Evolutionary conservation across 352 stramenopile species (phyloP), one percentile per base, ranked within the genome.

Genomic region (Globisporangium lucens): DNA sequence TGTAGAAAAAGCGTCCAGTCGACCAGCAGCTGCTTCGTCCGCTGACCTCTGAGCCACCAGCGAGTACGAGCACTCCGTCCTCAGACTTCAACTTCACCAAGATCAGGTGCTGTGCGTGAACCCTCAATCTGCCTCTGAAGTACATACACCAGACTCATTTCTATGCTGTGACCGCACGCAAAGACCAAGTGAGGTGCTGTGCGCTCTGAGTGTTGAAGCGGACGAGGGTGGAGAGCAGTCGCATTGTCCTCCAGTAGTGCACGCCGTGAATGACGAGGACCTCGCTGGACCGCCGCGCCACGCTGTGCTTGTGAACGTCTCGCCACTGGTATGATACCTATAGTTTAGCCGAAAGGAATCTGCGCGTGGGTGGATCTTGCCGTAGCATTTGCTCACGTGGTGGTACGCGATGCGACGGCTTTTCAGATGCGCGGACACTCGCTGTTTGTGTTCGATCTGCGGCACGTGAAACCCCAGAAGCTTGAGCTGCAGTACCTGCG

Each of bases 1-100:
- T 12, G 20, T n/a, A 85, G 78, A 71, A 55, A 27, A 89, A 89
- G 68, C 75, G 80, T 1, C 78, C 76, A 17, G 75, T 75, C 12
- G 78, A 86, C 38, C 35, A 63, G 6, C 65, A 76, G 57, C 72
- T 86, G 4, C 27, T 78, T 33, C 27, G 33, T 3, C 20, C 57
- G 33, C 36, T 52, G 27, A 27, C 46, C n/a, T 0, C 24, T 56
- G 24, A 56, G 30, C 58, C 56, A 9, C 29, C 12, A 66, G 63
- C 8, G 15, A 62, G 17, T 6, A 15, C 51, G n/a, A 36, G 7
- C 1, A 22, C 62, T 22, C 63, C 63, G 46, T 6, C 36, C 15
- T 60, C 53, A 5, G 61, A 62, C 8, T 93, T 91, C 61, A 77
- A 91, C 69, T 93, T 93, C 61, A 89, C 76, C 15, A 79, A 84